phyloP scores from a whole-genome alignment of 345 rosid species.

The Lepidium aucheri region DNA sequence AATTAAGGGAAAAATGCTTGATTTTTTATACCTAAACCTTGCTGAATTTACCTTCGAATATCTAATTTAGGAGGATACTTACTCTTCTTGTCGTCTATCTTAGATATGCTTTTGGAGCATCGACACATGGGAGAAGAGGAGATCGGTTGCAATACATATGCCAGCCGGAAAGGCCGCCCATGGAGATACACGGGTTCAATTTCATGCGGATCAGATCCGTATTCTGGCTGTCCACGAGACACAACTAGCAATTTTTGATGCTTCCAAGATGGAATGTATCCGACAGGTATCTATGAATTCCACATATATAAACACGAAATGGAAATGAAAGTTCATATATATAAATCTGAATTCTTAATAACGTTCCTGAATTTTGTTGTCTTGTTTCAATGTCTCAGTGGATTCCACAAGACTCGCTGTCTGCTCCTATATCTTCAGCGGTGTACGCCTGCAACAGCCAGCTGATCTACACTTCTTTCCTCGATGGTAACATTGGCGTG shows the following conservation, averaged over 20 bases:
- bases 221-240: slow-evolving; percentile 77
- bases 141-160: slow-evolving; percentile 46
- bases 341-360: not conserved
- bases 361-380: not conserved
- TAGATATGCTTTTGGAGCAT: slow-evolving; percentile 82
- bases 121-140: slow-evolving; percentile 87
- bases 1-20: not conserved
- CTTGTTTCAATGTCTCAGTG: slow-evolving; percentile 45
- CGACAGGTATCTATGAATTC: slow-evolving; percentile 47
- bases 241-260: slow-evolving; percentile 73
- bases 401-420: slow-evolving; percentile 61
- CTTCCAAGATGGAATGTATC: slow-evolving; percentile 69
- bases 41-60: not conserved
- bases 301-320: not conserved
- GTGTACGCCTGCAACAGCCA: slow-evolving; percentile 77
- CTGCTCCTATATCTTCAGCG: slow-evolving; percentile 70
- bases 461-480: slow-evolving; percentile 56
- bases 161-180: slow-evolving; percentile 57
- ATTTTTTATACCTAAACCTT: not conserved
- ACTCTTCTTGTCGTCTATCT: slow-evolving; percentile 1
- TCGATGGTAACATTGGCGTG: slow-evolving; percentile 68
- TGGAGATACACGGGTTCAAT: slow-evolving; percentile 73
- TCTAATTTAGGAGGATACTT: slow-evolving; percentile 9
- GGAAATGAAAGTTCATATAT: not conserved
- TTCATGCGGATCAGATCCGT: slow-evolving; percentile 68